Evolutionary conservation across 1,139 yeast species (phyloP).

Genomic region (Blastobotrys ciferrii): DNA sequence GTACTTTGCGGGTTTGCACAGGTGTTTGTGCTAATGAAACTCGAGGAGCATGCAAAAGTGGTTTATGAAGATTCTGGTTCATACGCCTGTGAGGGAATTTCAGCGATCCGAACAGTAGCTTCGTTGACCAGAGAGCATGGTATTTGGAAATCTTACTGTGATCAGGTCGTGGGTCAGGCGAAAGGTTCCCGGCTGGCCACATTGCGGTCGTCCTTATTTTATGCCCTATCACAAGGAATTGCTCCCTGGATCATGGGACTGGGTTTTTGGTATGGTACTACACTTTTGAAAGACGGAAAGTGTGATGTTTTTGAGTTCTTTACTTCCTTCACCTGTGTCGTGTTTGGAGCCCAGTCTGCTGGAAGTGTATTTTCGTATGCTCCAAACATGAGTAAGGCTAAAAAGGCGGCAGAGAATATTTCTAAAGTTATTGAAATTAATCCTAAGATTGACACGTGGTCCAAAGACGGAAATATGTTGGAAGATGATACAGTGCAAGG

Average conservation of each 20-base stretch:
- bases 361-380: conserved; percentile 88
- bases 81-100: conserved; percentile 38
- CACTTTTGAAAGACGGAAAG: conserved; percentile 30
- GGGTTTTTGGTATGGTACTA: conserved; percentile 42
- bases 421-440: conserved; percentile 68
- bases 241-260: conserved; percentile 40
- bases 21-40: conserved; percentile 76
- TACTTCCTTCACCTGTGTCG: conserved; percentile 48
- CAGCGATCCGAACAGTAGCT: conserved; percentile 40
- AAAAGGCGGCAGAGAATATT: conserved; percentile 68
- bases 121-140: conserved; percentile 39
- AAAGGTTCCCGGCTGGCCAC: conserved; percentile 29
- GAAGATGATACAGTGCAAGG: conserved; percentile 44
- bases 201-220: conserved; percentile 33
- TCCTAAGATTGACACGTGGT: conserved; percentile 54
- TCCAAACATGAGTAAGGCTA: conserved; percentile 55
- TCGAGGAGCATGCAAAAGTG: conserved; percentile 48
- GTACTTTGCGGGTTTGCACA: conserved; percentile 72
- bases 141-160: conserved; percentile 32
- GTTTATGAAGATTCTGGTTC: conserved; percentile 41
- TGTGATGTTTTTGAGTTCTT: conserved; percentile 35
- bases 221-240: conserved; percentile 38
- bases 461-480: conserved; percentile 53
- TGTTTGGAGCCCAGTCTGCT: conserved; percentile 81
- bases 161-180: conserved; percentile 34